Evolutionary conservation across 257 asterid species (phyloP).

Genomic region (Linaria vulgaris): DNA sequence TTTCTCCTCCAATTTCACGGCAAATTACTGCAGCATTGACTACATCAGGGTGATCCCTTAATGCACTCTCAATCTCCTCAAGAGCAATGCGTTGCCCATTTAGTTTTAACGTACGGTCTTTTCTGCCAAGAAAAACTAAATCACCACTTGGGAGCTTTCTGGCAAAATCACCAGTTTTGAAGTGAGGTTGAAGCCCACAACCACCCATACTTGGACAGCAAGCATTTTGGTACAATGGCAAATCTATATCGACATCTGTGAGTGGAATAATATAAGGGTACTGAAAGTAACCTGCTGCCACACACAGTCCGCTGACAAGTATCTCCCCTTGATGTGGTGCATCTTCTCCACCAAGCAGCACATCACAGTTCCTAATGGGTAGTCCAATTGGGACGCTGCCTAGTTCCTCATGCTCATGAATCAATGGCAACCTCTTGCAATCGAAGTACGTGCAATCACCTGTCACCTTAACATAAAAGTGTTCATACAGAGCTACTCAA

Average conservation of each 20-base stretch:
- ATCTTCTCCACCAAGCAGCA: constrained; percentile 68
- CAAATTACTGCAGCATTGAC: constrained; percentile 80
- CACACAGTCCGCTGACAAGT: constrained; percentile 72
- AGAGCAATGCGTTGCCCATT: constrained; percentile 84
- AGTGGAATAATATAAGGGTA: constrained; percentile 60
- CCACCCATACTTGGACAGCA: constrained; percentile 14
- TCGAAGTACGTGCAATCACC: constrained; percentile 97
- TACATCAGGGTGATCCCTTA: constrained; percentile 67
- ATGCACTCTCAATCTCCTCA: constrained; percentile 74
- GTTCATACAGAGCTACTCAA: constrained; percentile 18
- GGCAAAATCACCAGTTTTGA: constrained; percentile 86
- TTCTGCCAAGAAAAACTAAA: constrained; percentile 75
- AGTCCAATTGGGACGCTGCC: constrained; percentile 77
- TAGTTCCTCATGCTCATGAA: constrained; percentile 51
- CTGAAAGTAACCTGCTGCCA: constrained; percentile 74
- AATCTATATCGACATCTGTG: constrained; percentile 30
- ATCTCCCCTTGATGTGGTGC: constrained; percentile 75
- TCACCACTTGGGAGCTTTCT: constrained; percentile 79
- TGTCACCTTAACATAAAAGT: constrained; percentile 55
- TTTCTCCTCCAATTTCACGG: constrained; percentile 52
- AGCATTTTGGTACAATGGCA: constrained; percentile 29
- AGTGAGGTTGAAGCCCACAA: constrained; percentile 38
- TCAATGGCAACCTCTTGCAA: constrained; percentile 67
- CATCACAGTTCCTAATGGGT: constrained; percentile 67
- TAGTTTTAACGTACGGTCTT: constrained; percentile 77